Conservation (phyloP, 23 red algal genomes). For the Agarophyton chilense region DNA sequence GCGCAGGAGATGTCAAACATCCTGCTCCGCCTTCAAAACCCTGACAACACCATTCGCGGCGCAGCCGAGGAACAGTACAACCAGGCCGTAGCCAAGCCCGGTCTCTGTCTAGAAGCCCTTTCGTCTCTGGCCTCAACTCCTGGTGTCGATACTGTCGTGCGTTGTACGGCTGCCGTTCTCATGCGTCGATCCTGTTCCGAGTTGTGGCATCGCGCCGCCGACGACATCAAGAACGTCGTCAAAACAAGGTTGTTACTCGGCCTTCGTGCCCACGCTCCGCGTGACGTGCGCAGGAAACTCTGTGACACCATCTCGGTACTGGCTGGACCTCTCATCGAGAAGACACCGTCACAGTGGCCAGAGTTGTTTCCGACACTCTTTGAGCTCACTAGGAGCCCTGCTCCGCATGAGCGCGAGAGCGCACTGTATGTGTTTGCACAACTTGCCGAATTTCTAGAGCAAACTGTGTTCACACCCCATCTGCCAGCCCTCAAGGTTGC, state of each 20-base stretch:
- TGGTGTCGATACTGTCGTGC: slow-evolving; percentile 66
- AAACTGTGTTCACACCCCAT: slow-evolving; percentile 63
- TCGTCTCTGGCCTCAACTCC: slow-evolving; percentile 53
- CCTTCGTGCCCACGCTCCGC: slow-evolving; percentile 51
- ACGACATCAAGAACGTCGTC: slow-evolving; percentile 18
- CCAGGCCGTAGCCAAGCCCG: slow-evolving; percentile 58
- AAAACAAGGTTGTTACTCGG: slow-evolving; percentile 71
- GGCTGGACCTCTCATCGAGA: slow-evolving; percentile 35
- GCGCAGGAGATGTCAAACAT: slow-evolving; percentile 76
- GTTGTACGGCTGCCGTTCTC: slow-evolving; percentile 74
- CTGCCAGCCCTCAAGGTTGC: slow-evolving; percentile 52
- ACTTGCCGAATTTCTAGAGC: slow-evolving; percentile 61
- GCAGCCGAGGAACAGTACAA: slow-evolving; percentile 80
- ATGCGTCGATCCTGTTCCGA: slow-evolving; percentile 78
- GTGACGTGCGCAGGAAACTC: slow-evolving; percentile 79
- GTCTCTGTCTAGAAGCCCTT: slow-evolving; percentile 80
- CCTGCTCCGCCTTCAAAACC: slow-evolving; percentile 79
- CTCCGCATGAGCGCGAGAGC: slow-evolving; percentile 74
- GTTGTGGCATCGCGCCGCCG: slow-evolving; percentile 77
- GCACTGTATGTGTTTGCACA: slow-evolving; percentile 82
- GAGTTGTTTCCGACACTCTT: slow-evolving; percentile 76
- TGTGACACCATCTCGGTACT: slow-evolving; percentile 66
- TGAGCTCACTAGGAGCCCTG: slow-evolving; percentile 29
- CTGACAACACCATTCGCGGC: slow-evolving; percentile 73
- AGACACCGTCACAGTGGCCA: slow-evolving; percentile 61